Evolutionary conservation across 306 rosid species (phyloP).

Genomic region (cucumber (Cucumis sativus)): DNA sequence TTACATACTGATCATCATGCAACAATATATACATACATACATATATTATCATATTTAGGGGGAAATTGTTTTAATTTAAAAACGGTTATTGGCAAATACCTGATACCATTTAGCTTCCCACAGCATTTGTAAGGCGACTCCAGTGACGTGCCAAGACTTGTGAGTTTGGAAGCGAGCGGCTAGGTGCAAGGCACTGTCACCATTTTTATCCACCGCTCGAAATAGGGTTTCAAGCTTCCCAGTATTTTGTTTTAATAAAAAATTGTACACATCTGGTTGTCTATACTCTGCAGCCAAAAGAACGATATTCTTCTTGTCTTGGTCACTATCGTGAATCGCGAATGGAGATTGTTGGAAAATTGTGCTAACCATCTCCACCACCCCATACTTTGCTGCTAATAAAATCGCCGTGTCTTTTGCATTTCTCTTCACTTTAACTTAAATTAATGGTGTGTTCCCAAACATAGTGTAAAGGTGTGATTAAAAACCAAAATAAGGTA

Average conservation of each 20-base stretch:
- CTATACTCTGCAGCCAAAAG: conserved; percentile 50
- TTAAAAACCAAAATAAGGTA: too few species aligned
- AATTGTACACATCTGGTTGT: conserved; percentile 33
- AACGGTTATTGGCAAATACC: background rate
- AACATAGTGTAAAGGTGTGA: too few species aligned
- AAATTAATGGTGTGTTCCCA: too few species aligned
- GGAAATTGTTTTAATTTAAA: too few species aligned
- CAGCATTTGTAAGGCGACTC: conserved; percentile 47
- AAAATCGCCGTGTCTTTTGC: conserved; percentile 24
- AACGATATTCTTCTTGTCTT: conserved; percentile 36
- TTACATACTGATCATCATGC: too few species aligned
- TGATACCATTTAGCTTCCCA: conserved; percentile 57
- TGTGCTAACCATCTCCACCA: conserved; percentile 34
- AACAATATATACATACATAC: too few species aligned
- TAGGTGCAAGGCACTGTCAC: conserved; percentile 47
- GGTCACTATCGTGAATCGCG: conserved; percentile 31
- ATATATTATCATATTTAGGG: too few species aligned
- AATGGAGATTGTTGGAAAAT: conserved; percentile 25
- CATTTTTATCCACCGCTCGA: conserved; percentile 28
- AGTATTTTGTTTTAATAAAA: background rate
- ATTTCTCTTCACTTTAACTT: too few species aligned
- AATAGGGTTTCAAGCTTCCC: conserved; percentile 13
- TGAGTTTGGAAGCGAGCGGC: conserved; percentile 18
- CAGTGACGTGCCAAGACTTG: conserved; percentile 29
- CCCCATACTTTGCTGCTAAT: conserved; percentile 54